These are phyloP conservation scores for Pleodorina starrii DNA, from an alignment of 139 green algal genomes.

Conservation along the genomic window DNA sequence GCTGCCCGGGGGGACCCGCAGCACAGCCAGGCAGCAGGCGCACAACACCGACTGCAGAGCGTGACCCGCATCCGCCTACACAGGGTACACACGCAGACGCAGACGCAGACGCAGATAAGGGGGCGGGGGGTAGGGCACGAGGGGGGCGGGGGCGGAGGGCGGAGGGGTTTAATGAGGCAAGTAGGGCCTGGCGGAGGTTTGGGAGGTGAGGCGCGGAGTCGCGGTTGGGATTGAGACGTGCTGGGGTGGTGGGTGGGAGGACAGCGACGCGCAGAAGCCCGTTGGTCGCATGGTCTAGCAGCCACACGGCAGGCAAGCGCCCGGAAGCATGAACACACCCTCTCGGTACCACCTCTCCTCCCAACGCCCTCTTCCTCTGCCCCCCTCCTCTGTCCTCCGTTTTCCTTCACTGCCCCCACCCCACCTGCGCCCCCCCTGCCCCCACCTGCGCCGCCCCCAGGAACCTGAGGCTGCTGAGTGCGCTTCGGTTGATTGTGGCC, in stretches of 20 bases:
- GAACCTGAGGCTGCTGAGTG: conserved; percentile 15
- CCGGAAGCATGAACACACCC: no score
- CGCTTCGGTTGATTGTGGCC: conserved; percentile 3
- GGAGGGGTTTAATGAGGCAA: not conserved
- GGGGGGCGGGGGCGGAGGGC: no score
- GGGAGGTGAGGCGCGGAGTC: no score
- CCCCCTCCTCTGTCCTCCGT: not conserved
- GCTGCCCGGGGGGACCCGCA: conserved; percentile 29
- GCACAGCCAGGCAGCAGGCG: conserved; percentile 47
- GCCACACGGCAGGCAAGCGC: no score
- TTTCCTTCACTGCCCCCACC: not conserved
- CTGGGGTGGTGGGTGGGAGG: no score
- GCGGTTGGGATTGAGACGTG: no score
- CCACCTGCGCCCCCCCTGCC: no score
- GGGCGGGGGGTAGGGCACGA: not conserved
- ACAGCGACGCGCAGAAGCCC: no score
- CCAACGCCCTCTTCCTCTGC: not conserved
- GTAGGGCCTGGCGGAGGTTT: no score
- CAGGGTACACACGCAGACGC: not conserved
- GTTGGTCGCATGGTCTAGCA: no score
- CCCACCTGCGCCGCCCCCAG: conserved; percentile 2
- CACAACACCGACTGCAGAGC: conserved; percentile 49
- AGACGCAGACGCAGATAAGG: no score
- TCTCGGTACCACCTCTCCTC: not conserved
- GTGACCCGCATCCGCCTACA: not conserved